These are phyloP conservation scores for Trametes cinnabarina DNA, from an alignment of 768 basidiomycete species.

Conservation along the genomic window DNA sequence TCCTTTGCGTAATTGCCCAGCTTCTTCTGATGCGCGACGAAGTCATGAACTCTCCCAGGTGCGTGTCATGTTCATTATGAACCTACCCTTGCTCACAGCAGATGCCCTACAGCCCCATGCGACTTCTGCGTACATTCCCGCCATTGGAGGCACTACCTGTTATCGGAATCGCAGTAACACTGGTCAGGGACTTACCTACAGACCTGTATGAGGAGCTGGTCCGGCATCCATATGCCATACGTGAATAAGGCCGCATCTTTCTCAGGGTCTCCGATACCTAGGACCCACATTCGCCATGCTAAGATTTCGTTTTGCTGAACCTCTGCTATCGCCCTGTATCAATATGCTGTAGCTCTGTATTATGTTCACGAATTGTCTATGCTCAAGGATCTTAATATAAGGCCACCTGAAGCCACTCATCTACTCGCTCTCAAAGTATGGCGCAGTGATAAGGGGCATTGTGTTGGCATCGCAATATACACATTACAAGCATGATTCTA, in stretches of 20 bases:
- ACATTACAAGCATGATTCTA: conserved; percentile 11
- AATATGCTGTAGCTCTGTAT: conserved; percentile 7
- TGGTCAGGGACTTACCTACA: conserved; percentile 86
- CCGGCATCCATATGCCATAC: conserved; percentile 74
- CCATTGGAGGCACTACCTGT: conserved; percentile 84
- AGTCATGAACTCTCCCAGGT: conserved; percentile 87
- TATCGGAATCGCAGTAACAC: conserved; percentile 89
- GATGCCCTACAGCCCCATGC: conserved; percentile 73
- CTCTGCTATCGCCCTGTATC: conserved; percentile 12
- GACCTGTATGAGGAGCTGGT: conserved; percentile 89
- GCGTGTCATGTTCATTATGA: conserved; percentile 17
- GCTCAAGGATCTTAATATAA: too few relatives aligned
- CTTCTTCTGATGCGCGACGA: conserved; percentile 86
- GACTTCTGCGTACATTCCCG: conserved; percentile 89
- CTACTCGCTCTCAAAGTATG: too few relatives aligned
- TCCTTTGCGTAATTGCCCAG: conserved; percentile 96
- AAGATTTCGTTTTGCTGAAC: conserved; percentile 1
- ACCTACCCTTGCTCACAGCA: background rate
- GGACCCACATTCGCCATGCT: background rate
- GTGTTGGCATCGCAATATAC: conserved; percentile 6
- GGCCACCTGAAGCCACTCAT: too few relatives aligned
- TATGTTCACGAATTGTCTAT: background rate
- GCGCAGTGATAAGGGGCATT: background rate
- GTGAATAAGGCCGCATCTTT: conserved; percentile 1
- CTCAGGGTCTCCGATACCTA: too few relatives aligned